phyloP scores from a whole-genome alignment of 345 rosid species.

The Schrenkiella parvula region DNA sequence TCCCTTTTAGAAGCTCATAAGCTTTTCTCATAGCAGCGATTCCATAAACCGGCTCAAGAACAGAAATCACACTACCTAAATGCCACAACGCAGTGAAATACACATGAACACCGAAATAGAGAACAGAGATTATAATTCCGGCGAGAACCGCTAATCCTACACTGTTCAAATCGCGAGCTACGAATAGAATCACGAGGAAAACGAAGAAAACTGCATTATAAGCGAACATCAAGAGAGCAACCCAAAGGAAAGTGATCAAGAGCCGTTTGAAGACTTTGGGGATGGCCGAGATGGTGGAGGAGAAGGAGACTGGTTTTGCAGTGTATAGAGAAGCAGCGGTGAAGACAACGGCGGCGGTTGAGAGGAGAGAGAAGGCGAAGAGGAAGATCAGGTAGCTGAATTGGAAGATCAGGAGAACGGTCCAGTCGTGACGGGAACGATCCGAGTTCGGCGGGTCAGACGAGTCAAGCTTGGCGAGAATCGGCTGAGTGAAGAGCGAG shows the following conservation, averaged over 20 bases:
- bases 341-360: conserved; percentile 97
- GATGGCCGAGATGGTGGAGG: conserved; percentile 70
- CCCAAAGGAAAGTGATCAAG: conserved; percentile 82
- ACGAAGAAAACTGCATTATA: conserved; percentile 58
- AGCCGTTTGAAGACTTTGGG: conserved; percentile 83
- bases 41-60: conserved; percentile 85
- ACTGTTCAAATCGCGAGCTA: conserved; percentile 53
- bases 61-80: conserved; percentile 92
- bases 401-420: conserved; percentile 62
- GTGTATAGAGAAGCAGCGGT: conserved; percentile 95
- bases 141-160: conserved; percentile 42
- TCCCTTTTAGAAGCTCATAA: conserved; percentile 77
- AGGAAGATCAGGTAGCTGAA: conserved; percentile 85
- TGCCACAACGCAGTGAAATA: conserved; percentile 98
- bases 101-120: conserved; percentile 74
- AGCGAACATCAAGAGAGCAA: conserved; percentile 57
- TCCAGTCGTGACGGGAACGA: conserved; percentile 67
- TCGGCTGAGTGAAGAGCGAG: conserved; percentile 80
- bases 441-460: conserved; percentile 35
- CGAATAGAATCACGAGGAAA: conserved; percentile 47
- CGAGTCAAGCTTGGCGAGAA: conserved; percentile 40
- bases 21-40: conserved; percentile 86
- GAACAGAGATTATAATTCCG: conserved; percentile 41
- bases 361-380: conserved; percentile 91
- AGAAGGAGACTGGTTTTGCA: conserved; percentile 77